Evolutionary conservation across 192 early-diverging fungal species (phyloP), one percentile per base, ranked within the genome.

Genomic region (Entomortierella chlamydospora): DNA sequence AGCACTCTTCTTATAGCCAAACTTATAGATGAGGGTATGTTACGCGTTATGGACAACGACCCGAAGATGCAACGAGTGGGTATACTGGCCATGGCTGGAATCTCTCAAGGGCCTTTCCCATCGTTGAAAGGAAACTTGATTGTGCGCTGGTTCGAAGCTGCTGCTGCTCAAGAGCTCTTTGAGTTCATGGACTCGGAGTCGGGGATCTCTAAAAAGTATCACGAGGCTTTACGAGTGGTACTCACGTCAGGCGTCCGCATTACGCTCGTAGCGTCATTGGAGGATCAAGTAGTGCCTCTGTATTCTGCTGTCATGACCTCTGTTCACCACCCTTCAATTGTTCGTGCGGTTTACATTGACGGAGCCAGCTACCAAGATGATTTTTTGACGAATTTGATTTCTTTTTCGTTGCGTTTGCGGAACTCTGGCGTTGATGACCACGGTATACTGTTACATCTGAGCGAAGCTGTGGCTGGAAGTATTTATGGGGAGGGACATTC

Each of bases 201-300:
- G 11, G 66, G 65, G 0, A 92, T 95, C 51, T 82, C 95, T 41
- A 82, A 83, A 67, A 85, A 85, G 51, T 99, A 94, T 58, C 85
- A 90, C 23, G 85, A 88, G 3, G 90, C 94, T 2, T 82, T 98
- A 50, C 81, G 82, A 22, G 85, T 84, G 1, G 83, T 96, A 13
- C 82, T 97, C 30, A 73, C 87, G 20, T 69, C 70, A 2, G 95
- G 95, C 8, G 87, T 94, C 17, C 85, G 93, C n/a, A 76, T 94
- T 25, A 88, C 93, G 4, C 87, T 92, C 23, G 86, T 97, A 11
- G 96, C 93, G 2, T 92, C 91, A 8, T 93, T 96, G 95, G 94
- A 96, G 64, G 97, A 99, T 71, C 96, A 99, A 78, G 97, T 97
- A 0, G 97, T 99, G 0, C 97, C 97, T 7, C 82, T 96, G 37